A percentile compares a stretch with the other conserved stretches of the same genome.
These are phyloP conservation scores for Alternaria triticimaculans DNA, from an alignment of 2,329 filamentous ascomycete genomes.

Conservation along the genomic window DNA sequence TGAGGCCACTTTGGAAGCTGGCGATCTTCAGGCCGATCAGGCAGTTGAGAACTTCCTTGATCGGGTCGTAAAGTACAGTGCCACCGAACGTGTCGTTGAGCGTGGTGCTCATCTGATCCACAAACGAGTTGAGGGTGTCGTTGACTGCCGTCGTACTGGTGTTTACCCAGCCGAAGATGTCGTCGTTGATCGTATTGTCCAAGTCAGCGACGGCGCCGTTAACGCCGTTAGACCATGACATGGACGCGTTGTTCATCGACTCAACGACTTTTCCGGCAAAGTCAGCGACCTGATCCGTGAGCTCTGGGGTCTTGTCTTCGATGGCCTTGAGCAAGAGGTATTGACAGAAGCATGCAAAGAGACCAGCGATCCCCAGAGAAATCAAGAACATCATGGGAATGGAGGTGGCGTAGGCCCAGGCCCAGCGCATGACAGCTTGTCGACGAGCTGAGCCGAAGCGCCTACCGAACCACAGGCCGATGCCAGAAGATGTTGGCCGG, in stretches of 20 bases:
- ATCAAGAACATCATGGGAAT: constrained; percentile 85
- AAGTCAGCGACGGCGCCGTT: constrained; percentile 72
- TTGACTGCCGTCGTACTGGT: constrained; percentile 85
- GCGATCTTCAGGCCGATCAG: constrained; percentile 88
- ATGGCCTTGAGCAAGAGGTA: constrained; percentile 76
- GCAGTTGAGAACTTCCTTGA: constrained; percentile 82
- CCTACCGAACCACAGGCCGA: constrained; percentile 73
- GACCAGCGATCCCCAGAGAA: constrained; percentile 79
- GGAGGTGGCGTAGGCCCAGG: constrained; percentile 85
- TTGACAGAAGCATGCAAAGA: constrained; percentile 84
- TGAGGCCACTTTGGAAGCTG: constrained; percentile 84
- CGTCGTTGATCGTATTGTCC: constrained; percentile 77
- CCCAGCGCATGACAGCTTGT: constrained; percentile 80
- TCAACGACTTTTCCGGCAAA: constrained; percentile 80
- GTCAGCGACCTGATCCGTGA: constrained; percentile 75
- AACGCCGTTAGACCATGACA: constrained; percentile 76
- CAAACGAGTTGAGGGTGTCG: constrained; percentile 81
- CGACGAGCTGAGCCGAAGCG: constrained; percentile 68
- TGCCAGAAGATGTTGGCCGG: constrained; percentile 74
- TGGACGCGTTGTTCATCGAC: constrained; percentile 75
- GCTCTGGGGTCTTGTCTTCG: constrained; percentile 75
- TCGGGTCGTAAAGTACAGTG: constrained; percentile 78
- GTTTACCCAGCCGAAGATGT: constrained; percentile 86
- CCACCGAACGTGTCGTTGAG: constrained; percentile 81
- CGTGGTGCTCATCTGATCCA: constrained; percentile 75